phyloP scores from a whole-genome alignment of 768 basidiomycete species.

The Auriscalpium orientale region DNA sequence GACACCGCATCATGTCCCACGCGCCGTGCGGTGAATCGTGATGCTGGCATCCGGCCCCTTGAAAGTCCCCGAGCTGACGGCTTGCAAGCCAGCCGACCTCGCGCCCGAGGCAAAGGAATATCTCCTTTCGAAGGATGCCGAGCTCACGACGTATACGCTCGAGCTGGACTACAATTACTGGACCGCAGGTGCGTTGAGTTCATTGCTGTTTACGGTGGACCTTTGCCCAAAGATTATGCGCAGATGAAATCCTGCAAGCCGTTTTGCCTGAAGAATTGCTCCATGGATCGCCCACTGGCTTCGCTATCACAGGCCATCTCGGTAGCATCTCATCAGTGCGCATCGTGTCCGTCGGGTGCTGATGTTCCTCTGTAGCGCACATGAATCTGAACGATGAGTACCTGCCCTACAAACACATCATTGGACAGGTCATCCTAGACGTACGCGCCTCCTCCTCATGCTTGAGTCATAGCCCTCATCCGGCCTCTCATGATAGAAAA shows the following conservation, averaged over 20 bases:
- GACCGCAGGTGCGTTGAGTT: slow-evolving; percentile 57
- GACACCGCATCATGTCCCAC: too few species aligned
- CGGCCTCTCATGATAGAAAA: slow-evolving; percentile 56
- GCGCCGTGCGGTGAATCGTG: too few species aligned
- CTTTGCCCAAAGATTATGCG: neutral
- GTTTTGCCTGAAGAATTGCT: slow-evolving; percentile 74
- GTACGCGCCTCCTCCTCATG: slow-evolving; percentile 36
- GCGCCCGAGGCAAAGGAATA: slow-evolving; percentile 45
- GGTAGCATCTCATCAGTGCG: slow-evolving; percentile 41
- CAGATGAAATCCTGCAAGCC: slow-evolving; percentile 79
- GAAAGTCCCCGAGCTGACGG: neutral
- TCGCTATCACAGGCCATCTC: slow-evolving; percentile 85
- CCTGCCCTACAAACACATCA: slow-evolving; percentile 82
- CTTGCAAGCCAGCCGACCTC: slow-evolving; percentile 59
- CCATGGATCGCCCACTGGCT: slow-evolving; percentile 78
- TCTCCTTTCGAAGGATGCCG: slow-evolving; percentile 46
- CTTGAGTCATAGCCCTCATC: neutral
- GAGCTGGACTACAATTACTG: slow-evolving; percentile 81
- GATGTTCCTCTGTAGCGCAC: slow-evolving; percentile 53
- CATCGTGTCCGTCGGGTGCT: neutral
- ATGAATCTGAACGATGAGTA: slow-evolving; percentile 88
- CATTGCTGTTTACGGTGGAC: neutral
- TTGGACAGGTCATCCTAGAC: slow-evolving; percentile 89
- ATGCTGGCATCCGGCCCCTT: neutral
- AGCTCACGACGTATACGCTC: slow-evolving; percentile 51